Base-by-base conservation (phyloP, 164 flowering plant species). In the Stephania japonica region DNA sequence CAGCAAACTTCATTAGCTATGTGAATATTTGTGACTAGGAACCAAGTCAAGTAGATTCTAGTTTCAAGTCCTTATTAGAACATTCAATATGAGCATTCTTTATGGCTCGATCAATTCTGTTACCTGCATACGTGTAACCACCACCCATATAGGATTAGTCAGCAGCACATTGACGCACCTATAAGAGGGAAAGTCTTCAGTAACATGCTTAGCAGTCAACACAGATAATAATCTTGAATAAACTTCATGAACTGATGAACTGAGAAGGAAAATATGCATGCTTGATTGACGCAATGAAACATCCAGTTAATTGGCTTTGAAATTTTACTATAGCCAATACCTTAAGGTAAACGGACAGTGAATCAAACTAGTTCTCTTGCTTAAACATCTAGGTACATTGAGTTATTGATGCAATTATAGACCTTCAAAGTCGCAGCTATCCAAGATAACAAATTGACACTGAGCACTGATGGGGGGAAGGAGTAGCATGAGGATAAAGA, bases 121-220 rank as follows among this genome's bases (percentile, higher is more conserved):
- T 82, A 94, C 99, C 97, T 94, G 98, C 99, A 92, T 92, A 44
- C 99, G 94, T 1, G 98, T 93, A 68, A 94, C 99, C 72, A 94
- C 91, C 38, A 94, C 91, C 99, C 99, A 94, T 70, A 92, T 94
- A 44, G 99, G 99, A 72, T 89, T 94, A 47, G 98, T 94, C 84
- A 94, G 72, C 82, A 94, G 84, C 83, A 92, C 98, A 81, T 94
- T 94, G 72, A 88, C 86, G 78, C 98, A 94, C 89, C 99, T 92
- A 72, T 72, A 81, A 2, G 53, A 76, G 80, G 26, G 62, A 76
- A 71, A 43, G n/a, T 27, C 25, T 25, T 44, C 56, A 71, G 61
- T 27, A 71, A n/a, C 32, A 19, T 59, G 25, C 38, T 6, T 19
- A 59, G 27, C 18, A 68, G 32, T n/a, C 70, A 23, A n/a, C 32